A percentile compares a stretch with the other conserved stretches of the same genome.
Conservation (phyloP, 495 filamentous ascomycete genomes). For the Alectoria sarmentosa region DNA sequence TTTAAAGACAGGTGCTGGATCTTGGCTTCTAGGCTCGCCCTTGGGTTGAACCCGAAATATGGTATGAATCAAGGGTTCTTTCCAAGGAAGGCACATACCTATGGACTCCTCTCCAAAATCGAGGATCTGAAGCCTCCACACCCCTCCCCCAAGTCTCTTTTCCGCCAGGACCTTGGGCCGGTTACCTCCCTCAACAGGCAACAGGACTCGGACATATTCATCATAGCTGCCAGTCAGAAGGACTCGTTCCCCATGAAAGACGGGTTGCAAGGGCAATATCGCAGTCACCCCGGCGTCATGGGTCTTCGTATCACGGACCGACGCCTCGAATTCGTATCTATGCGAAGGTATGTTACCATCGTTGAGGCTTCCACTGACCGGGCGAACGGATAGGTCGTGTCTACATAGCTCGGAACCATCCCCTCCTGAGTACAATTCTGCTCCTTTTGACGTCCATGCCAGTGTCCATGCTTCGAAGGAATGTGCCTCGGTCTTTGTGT, state of each 20-base stretch:
- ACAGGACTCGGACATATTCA: constrained; percentile 67
- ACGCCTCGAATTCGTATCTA: constrained; percentile 26
- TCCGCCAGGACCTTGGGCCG: constrained; percentile 51
- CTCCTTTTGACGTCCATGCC: constrained; percentile 38
- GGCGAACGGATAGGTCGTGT: not conserved
- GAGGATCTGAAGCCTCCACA: constrained; percentile 62
- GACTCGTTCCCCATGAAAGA: constrained; percentile 38
- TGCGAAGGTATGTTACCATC: constrained; percentile 4
- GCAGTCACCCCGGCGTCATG: constrained; percentile 85
- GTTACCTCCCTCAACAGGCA: constrained; percentile 30
- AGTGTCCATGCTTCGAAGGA: constrained; percentile 62
- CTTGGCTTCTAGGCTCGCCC: too few species aligned
- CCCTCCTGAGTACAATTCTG: constrained; percentile 54
- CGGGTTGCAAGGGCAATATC: constrained; percentile 53
- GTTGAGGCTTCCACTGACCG: not conserved
- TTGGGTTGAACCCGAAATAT: too few species aligned
- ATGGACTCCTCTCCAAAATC: not conserved
- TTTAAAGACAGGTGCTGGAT: too few species aligned
- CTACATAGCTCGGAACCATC: constrained; percentile 48
- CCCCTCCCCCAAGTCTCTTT: constrained; percentile 69
- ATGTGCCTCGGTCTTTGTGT: constrained; percentile 29
- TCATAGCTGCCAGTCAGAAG: constrained; percentile 91
- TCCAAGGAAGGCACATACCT: not conserved
- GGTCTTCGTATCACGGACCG: constrained; percentile 39
- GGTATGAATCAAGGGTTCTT: not conserved